A percentile compares a stretch with the other conserved stretches of the same genome.
Evolutionary conservation across 1,139 yeast species (phyloP).

Genomic region (Wickerhamomyces sp.): DNA sequence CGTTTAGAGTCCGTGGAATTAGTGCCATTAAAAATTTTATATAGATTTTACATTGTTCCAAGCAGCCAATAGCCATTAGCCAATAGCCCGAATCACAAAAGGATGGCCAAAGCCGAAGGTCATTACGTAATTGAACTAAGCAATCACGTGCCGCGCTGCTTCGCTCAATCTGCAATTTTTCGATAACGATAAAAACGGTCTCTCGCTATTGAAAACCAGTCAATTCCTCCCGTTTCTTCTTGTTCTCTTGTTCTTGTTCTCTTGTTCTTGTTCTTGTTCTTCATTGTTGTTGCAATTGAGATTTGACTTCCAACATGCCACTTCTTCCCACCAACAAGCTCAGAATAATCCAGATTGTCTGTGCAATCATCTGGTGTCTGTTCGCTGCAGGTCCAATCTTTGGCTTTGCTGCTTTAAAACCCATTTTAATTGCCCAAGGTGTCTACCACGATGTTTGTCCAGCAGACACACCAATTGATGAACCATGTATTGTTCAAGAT

Average conservation of each 20-base stretch:
- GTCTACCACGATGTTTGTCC: constrained; percentile 63
- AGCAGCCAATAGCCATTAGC: no score
- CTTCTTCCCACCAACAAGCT: constrained; percentile 2
- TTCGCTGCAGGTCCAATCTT: constrained; percentile 91
- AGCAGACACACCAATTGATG: constrained; percentile 21
- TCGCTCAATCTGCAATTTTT: no score
- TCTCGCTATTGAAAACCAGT: no score
- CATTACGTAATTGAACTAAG: no score
- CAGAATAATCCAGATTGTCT: constrained; percentile 23
- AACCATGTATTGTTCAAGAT: constrained; percentile 68
- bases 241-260: background rate
- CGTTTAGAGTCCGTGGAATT: no score
- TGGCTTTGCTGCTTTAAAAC: constrained; percentile 92
- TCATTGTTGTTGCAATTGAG: background rate
- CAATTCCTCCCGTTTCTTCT: no score
- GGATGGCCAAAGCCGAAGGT: no score
- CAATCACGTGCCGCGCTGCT: no score
- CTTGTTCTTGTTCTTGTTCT: background rate
- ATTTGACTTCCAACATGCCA: background rate
- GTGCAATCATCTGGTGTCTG: constrained; percentile 84
- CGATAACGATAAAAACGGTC: no score
- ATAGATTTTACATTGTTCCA: no score
- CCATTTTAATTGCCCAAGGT: constrained; percentile 69
- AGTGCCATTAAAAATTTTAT: no score
- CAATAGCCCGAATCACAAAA: no score